phyloP scores from a whole-genome alignment of 306 rosid species.

The Notholithocarpus densiflorus region DNA sequence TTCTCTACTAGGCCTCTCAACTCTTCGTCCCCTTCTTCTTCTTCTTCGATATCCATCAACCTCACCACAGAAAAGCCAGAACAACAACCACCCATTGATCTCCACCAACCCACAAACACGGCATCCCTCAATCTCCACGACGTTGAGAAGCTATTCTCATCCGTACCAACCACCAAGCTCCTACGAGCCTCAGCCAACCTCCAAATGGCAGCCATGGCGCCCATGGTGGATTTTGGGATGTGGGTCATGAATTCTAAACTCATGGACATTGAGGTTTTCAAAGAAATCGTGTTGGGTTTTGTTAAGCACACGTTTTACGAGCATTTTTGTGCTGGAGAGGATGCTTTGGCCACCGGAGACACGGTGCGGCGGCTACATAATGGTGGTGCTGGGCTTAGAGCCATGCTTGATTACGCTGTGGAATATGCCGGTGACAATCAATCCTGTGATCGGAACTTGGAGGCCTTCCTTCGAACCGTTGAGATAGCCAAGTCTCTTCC shows the following conservation, averaged over 20 bases:
- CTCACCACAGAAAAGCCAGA: not conserved
- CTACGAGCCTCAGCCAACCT: conserved; percentile 63
- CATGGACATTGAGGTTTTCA: conserved; percentile 32
- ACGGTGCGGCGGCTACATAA: conserved; percentile 39
- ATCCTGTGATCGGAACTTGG: conserved; percentile 56
- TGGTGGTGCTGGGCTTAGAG: conserved; percentile 63
- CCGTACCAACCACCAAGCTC: conserved; percentile 43
- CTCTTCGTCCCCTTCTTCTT: not conserved
- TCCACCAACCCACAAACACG: conserved; percentile 20
- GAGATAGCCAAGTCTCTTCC: conserved; percentile 67
- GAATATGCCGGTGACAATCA: conserved; percentile 74
- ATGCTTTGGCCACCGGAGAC: conserved; percentile 36
- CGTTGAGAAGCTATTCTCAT: conserved; percentile 42
- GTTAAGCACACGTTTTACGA: conserved; percentile 43
- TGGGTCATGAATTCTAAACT: conserved; percentile 72
- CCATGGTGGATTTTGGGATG: conserved; percentile 74
- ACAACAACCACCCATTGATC: not conserved
- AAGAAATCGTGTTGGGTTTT: conserved; percentile 13
- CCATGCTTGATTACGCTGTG: conserved; percentile 76
- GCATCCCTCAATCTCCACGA: conserved; percentile 33
- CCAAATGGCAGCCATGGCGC: conserved; percentile 61
- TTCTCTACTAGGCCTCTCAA: not conserved
- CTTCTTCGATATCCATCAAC: not conserved
- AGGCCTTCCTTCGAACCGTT: conserved; percentile 53
- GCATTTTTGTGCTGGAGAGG: conserved; percentile 89